Base-by-base conservation (phyloP, 2,329 filamentous ascomycete species). In the Alternaria atra region DNA sequence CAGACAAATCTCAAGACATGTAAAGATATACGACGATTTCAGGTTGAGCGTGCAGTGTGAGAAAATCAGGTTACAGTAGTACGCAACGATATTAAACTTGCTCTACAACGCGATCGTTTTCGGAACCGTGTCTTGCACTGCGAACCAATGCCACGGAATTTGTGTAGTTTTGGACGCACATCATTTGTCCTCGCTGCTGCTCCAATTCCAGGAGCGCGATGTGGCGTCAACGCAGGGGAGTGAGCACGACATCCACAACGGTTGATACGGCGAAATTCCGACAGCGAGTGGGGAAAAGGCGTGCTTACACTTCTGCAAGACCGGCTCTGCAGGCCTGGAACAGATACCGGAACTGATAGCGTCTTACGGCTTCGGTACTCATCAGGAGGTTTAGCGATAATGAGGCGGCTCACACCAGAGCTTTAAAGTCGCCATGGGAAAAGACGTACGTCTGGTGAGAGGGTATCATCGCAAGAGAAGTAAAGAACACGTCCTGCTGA, bases 141-240 rank as follows among this genome's bases (percentile, higher is more conserved):
- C 6, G 17, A 8, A 23, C 17, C 17, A 20, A 48, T 17, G 12
- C 44, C 29, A 29, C 20, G 17, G 29, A 48, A 40, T n/a, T n/a
- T 40, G 17, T 48, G 12, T 23, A 7, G 17, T 23, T 29, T 34
- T 34, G 29, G 44, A 20, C 12, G 6, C 20, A 8, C 29, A 17
- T 23, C 12, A 4, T 17, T 15, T 34, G 29, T 15, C 29, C 29
- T 34, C 34, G 44, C 30, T 34, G 44, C n/a, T 34, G 17, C 27
- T 91, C 97, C 94, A 90, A 34, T 48, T 91, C 97, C 94, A 90
- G 15, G 44, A 32, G 44, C 17, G 29, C 29, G 30, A 34, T 20
- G 44, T 88, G n/a, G 44, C 44, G 29, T 48, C 29, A 34, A 20
- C 53, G 39, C 59, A 68, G 58, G 60, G 54, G 44, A 61, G 52